A percentile compares a stretch with the other conserved stretches of the same genome.
phyloP scores from a whole-genome alignment of 2,329 filamentous ascomycete species.

The Elsinoe perseae region DNA sequence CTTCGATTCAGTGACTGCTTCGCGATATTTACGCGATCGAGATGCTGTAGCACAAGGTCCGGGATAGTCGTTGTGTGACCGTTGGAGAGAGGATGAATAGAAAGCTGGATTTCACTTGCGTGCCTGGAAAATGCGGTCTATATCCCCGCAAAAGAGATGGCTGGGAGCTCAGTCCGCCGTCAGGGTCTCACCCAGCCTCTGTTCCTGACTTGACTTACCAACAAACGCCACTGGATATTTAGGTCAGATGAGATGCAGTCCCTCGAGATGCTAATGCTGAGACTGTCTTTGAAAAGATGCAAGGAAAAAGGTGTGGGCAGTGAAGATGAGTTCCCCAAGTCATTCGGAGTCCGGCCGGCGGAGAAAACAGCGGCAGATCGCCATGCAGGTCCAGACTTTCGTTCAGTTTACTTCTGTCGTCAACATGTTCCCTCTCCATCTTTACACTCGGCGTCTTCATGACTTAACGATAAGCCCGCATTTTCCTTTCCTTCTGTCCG shows the following conservation, averaged over 20 bases:
- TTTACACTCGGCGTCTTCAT: not conserved
- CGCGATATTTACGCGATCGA: not conserved
- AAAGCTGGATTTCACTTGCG: not conserved
- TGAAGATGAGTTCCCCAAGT: not conserved
- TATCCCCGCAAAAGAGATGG: slow-evolving; percentile 9
- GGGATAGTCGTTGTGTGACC: slow-evolving; percentile 1
- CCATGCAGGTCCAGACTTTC: slow-evolving; percentile 8
- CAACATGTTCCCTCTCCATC: slow-evolving; percentile 1
- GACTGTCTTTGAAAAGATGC: not conserved
- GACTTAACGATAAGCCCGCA: not conserved
- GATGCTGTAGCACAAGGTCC: not conserved
- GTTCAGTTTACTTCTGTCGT: not conserved
- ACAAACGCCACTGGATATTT: too few relatives aligned
- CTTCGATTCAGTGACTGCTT: not conserved
- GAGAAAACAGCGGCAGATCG: not conserved
- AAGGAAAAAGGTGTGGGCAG: not conserved
- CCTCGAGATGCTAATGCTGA: too few relatives aligned
- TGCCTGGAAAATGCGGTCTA: slow-evolving; percentile 2
- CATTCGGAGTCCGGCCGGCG: slow-evolving; percentile 5
- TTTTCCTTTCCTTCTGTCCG: not conserved
- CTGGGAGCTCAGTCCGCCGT: not conserved
- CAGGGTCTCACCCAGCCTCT: slow-evolving; percentile 4
- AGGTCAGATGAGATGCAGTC: too few relatives aligned
- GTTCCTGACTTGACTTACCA: slow-evolving; percentile 3
- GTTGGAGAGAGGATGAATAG: not conserved